Percentiles rank a stretch among this genome's conserved stretches.
Conservation (phyloP, 2,329 filamentous ascomycete genomes). For the Penicillium sp. region DNA sequence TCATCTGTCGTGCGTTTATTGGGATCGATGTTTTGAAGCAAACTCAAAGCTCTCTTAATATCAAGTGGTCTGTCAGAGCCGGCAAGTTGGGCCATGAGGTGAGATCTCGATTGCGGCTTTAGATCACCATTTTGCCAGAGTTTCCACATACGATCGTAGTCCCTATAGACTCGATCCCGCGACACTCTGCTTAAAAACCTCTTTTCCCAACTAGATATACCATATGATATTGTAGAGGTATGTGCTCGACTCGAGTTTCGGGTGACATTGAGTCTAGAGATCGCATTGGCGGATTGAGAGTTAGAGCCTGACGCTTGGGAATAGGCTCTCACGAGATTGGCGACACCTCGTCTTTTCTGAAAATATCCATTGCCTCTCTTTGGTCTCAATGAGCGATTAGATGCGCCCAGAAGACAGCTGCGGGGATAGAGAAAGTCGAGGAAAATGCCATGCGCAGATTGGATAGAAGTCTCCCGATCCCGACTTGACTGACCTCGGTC, state of each 20-base stretch:
- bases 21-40: constrained; percentile 43
- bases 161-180: constrained; percentile 4
- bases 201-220: background rate
- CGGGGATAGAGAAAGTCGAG: constrained; percentile 42
- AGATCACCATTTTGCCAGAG: constrained; percentile 32
- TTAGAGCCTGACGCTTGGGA: background rate
- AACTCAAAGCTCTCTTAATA: constrained; percentile 38
- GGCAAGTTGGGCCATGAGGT: constrained; percentile 37
- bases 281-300: background rate
- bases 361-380: constrained; percentile 23
- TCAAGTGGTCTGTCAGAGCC: constrained; percentile 36
- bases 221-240: background rate
- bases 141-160: constrained; percentile 41
- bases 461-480: constrained; percentile 13
- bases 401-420: constrained; percentile 22
- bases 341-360: constrained; percentile 23
- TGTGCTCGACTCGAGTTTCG: constrained; percentile 3
- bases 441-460: constrained; percentile 22
- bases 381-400: constrained; percentile 19
- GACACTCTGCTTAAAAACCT: background rate
- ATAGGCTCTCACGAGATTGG: constrained; percentile 19
- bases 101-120: constrained; percentile 23
- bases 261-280: background rate
- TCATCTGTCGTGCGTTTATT: constrained; percentile 37
- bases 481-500: constrained; percentile 17